Percentiles rank a stretch among this genome's conserved stretches.
Conservation (phyloP, 2,329 filamentous ascomycete genomes). For the Penicillium sp. region DNA sequence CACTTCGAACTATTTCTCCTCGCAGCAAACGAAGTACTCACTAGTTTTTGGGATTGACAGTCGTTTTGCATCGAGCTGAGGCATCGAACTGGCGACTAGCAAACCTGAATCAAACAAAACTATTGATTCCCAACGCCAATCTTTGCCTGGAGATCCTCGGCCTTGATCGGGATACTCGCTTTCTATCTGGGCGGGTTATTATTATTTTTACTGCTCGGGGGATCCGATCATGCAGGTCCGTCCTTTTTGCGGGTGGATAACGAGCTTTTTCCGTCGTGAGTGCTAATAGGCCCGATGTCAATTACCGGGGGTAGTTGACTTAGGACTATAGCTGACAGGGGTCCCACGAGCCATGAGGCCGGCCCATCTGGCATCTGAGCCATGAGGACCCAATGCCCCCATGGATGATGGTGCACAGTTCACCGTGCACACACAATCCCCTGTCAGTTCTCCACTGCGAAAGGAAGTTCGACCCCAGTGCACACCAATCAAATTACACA, state of each 20-base stretch:
- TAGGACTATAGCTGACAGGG: conserved; percentile 5
- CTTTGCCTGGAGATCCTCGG: not conserved
- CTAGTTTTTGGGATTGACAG: not conserved
- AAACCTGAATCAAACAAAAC: not conserved
- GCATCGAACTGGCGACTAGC: not conserved
- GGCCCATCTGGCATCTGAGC: not conserved
- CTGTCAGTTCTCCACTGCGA: conserved; percentile 1
- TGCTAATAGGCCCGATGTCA: not conserved
- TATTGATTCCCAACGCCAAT: not conserved
- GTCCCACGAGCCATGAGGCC: conserved; percentile 9
- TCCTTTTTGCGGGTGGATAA: not conserved
- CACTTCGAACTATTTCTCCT: not conserved
- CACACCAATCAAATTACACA: conserved; percentile 18
- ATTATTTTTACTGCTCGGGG: not conserved
- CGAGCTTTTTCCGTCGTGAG: not conserved
- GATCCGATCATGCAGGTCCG: conserved; percentile 1
- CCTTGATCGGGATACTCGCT: not conserved
- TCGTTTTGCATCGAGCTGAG: not conserved
- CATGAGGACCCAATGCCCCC: not conserved
- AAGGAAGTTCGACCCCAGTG: not conserved
- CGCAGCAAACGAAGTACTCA: too few relatives aligned
- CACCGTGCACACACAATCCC: too few relatives aligned
- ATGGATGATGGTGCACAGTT: too few relatives aligned
- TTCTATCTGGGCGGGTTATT: not conserved
- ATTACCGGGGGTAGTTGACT: not conserved